Evolutionary conservation across 1,284 basidiomycete genomes (phyloP).

Genomic region (Neotropicomus parvogracilis): DNA sequence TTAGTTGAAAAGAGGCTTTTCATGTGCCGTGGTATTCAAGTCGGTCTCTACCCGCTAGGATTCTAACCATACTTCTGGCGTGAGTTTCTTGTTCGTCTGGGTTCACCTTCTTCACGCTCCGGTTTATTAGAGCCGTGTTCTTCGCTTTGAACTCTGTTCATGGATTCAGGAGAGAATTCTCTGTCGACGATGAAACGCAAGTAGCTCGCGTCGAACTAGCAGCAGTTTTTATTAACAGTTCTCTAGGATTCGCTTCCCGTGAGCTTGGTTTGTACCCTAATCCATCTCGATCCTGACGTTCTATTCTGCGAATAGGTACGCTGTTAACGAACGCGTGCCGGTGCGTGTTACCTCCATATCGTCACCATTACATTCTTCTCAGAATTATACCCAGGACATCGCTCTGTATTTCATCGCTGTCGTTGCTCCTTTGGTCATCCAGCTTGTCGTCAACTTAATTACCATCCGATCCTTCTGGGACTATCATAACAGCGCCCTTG

Average conservation of each 20-base stretch:
- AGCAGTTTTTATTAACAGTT: background rate
- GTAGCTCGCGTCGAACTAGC: conserved; percentile 19
- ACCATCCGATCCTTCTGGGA: conserved; percentile 86
- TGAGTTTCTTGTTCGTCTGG: conserved; percentile 38
- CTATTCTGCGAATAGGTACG: conserved; percentile 60
- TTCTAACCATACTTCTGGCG: conserved; percentile 68
- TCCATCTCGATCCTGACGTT: conserved; percentile 18
- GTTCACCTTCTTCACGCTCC: background rate
- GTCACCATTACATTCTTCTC: background rate
- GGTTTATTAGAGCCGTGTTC: conserved; percentile 53
- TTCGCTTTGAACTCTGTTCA: conserved; percentile 67
- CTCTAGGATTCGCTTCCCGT: conserved; percentile 54
- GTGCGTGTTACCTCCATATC: conserved; percentile 37
- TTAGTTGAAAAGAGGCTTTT: background rate
- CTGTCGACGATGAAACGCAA: conserved; percentile 73
- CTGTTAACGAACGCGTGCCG: conserved; percentile 82
- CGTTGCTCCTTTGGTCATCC: conserved; percentile 64
- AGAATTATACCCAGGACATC: conserved; percentile 37
- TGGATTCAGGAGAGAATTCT: conserved; percentile 85
- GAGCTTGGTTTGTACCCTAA: conserved; percentile 26
- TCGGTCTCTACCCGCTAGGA: conserved; percentile 40
- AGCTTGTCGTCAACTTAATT: conserved; percentile 64
- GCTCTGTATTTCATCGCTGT: conserved; percentile 68
- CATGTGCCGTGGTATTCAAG: too few species aligned
- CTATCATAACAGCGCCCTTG: conserved; percentile 77